Evolutionary conservation across 177 flowering plant genomes (phyloP), one percentile per base, ranked within the genome.

Genomic region (Vitis hybrid): DNA sequence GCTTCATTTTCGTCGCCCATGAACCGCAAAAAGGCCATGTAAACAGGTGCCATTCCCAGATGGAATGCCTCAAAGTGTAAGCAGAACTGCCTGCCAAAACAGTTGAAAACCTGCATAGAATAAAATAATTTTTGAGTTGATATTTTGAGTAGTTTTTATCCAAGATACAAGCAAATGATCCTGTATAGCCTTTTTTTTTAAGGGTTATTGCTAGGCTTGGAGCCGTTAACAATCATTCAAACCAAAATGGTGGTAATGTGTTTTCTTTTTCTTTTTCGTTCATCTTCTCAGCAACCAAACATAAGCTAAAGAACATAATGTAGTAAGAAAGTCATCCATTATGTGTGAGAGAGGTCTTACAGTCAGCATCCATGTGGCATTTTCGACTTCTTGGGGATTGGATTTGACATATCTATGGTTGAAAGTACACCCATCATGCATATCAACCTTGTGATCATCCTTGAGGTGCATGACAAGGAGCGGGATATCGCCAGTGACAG

Each of bases 1-100:
- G 94, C 89, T 35, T 89, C 91, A 15, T 79, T 67, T 7, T 89
- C 91, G 3, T 82, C 87, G 1, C 93, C 93, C 91, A 89, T 87
- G 76, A 89, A 89, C 21, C 93, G 81, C 46, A 87, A 72, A 73
- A 89, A 89, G 19, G 86, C 83, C 77, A 85, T 85, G 80, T 85
- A 82, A 50, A 85, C 86, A 0, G 93, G 93, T 48, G 86, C 85
- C 71, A 21, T 80, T 49, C 86, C 91, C 40, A 81, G 56, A 8
- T 74, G 81, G 74, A 89, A 87, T 35, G 91, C 90, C 77, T 89
- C 91, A 55, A 89, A 89, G 65, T 89, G 93, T 70, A 87, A 70
- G 79, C 93, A 89, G 69, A 89, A 89, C 27, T 87, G 84, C 18
- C 81, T 71, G 7, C 87, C 91, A 63, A 79, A 86, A 60, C 91